A percentile compares a stretch with the other conserved stretches of the same genome.
Evolutionary conservation across 192 early-diverging fungal species (phyloP).

Genomic region (Endogone sp.): DNA sequence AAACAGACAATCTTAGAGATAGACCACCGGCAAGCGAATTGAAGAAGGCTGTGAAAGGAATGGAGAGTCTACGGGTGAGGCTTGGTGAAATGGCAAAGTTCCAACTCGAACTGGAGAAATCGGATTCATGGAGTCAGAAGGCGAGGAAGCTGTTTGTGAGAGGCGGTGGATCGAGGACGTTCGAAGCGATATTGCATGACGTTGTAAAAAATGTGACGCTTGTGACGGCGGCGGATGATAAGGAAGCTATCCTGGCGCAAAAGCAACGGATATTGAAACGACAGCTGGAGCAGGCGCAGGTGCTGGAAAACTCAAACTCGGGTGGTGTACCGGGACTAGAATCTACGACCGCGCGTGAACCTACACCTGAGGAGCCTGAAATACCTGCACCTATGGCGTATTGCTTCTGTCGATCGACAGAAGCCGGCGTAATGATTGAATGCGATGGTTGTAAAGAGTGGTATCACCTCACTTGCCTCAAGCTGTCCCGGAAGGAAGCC

Average conservation of each 20-base stretch:
- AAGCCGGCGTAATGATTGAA: slow-evolving; percentile 64
- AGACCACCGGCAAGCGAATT: slow-evolving; percentile 27
- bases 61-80: slow-evolving; percentile 19
- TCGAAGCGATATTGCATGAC: neutral
- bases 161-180: neutral
- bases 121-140: neutral
- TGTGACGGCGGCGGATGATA: neutral
- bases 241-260: neutral
- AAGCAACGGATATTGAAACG: neutral
- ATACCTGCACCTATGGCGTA: no score
- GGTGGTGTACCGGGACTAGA: neutral
- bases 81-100: slow-evolving; percentile 8
- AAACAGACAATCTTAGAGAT: slow-evolving; percentile 19
- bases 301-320: no score
- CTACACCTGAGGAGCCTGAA: no score
- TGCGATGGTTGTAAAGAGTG: slow-evolving; percentile 64
- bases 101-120: neutral
- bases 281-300: no score
- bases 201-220: neutral
- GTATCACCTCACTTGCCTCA: slow-evolving; percentile 62
- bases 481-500: slow-evolving; percentile 37
- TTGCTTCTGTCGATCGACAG: slow-evolving; percentile 60
- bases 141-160: neutral
- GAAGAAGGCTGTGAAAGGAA: no score
- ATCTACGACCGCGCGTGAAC: slow-evolving; percentile 2